These are phyloP conservation scores for Lactarius pseudohatsudake DNA, from an alignment of 768 basidiomycete genomes.

Conservation along the genomic window DNA sequence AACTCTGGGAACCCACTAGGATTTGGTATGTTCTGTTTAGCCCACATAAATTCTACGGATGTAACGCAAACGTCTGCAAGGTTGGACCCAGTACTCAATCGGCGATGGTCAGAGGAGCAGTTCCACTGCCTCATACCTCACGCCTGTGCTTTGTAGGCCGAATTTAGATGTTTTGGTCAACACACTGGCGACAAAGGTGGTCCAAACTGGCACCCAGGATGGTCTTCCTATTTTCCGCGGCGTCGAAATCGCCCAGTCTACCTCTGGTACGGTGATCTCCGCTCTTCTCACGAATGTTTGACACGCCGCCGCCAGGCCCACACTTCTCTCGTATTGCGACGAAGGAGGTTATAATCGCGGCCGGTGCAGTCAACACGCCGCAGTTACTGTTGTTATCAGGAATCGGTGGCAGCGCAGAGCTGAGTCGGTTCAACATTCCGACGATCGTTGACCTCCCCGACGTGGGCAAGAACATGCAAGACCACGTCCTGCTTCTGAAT, in stretches of 20 bases:
- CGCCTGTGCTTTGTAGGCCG: constrained; percentile 3
- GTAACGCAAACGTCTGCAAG: no score
- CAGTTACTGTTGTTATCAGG: constrained; percentile 36
- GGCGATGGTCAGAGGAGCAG: no score
- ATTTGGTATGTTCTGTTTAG: neutral
- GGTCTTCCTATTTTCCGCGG: neutral
- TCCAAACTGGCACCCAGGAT: neutral
- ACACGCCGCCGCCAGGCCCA: neutral
- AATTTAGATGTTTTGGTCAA: neutral
- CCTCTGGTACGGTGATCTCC: neutral
- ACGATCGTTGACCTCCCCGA: constrained; percentile 31
- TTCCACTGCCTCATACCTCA: no score
- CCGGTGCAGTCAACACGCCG: constrained; percentile 21
- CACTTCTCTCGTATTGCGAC: constrained; percentile 24
- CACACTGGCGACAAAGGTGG: neutral
- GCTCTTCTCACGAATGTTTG: neutral
- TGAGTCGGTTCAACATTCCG: constrained; percentile 30
- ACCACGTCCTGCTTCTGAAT: constrained; percentile 29
- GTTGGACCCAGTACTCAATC: no score
- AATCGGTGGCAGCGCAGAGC: constrained; percentile 31
- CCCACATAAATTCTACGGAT: neutral
- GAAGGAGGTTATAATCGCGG: constrained; percentile 23
- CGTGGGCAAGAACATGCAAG: constrained; percentile 35
- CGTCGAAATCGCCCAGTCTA: neutral
- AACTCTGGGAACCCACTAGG: no score